A percentile compares a stretch with the other conserved stretches of the same genome.
phyloP scores from a whole-genome alignment of 208 protist genomes.

The Trypanosoma rangeli region DNA sequence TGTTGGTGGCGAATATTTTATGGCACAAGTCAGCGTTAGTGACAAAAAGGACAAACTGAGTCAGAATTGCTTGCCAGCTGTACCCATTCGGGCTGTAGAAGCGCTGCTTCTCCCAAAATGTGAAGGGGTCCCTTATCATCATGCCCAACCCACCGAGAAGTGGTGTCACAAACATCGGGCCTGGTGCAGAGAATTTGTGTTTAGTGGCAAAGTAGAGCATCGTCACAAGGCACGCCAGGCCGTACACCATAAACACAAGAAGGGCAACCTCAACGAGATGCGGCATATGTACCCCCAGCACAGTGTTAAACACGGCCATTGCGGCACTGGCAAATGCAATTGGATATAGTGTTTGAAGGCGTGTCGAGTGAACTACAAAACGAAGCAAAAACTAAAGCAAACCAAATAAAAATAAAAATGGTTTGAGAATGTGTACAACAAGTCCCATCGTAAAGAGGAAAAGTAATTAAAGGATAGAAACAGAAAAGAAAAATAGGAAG shows the following conservation, averaged over 20 bases:
- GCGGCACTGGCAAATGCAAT: not conserved
- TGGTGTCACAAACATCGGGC: constrained; percentile 57
- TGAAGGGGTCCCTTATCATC: constrained; percentile 82
- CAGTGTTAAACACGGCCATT: constrained; percentile 74
- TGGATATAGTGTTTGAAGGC: no score
- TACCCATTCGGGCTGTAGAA: constrained; percentile 70
- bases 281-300: constrained; percentile 69
- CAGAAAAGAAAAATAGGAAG: constrained; percentile 12
- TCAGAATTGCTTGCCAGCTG: constrained; percentile 79
- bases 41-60: constrained; percentile 75
- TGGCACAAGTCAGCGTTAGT: constrained; percentile 78
- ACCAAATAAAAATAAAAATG: no score
- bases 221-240: constrained; percentile 55
- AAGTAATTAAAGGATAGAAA: constrained; percentile 10
- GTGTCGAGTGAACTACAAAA: no score
- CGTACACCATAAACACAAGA: constrained; percentile 55
- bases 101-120: constrained; percentile 83
- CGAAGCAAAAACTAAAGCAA: no score
- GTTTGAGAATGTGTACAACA: not conserved
- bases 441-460: not conserved
- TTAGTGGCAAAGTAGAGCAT: constrained; percentile 60
- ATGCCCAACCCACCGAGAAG: constrained; percentile 65
- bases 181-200: constrained; percentile 76
- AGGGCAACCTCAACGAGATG: constrained; percentile 59
- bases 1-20: constrained; percentile 80